phyloP scores from a whole-genome alignment of 805 yeast genomes.

The Saturnispora saitoi region DNA sequence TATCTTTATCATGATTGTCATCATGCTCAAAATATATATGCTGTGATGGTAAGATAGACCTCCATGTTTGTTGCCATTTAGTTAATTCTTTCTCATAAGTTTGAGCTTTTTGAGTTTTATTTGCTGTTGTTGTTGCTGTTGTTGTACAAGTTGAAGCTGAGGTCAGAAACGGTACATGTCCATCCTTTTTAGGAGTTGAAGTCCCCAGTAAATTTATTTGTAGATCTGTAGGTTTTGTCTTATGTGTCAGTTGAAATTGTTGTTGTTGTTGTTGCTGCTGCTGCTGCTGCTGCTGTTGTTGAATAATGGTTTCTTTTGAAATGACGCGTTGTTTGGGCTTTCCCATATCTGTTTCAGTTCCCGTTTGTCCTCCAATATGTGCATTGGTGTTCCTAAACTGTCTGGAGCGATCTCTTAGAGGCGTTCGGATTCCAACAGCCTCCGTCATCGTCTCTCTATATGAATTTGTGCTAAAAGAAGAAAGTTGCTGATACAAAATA shows the following conservation, averaged over 20 bases:
- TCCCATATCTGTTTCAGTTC: background rate
- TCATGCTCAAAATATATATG: slow-evolving; percentile 49
- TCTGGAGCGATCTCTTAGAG: slow-evolving; percentile 4
- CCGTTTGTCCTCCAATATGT: background rate
- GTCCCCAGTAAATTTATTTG: slow-evolving; percentile 10
- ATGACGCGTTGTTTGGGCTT: slow-evolving; percentile 6
- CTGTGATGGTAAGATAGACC: slow-evolving; percentile 45
- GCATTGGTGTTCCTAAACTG: background rate
- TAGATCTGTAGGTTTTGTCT: slow-evolving; percentile 6
- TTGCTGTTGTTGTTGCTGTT: slow-evolving; percentile 5
- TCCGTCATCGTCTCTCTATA: background rate
- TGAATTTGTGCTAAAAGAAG: background rate
- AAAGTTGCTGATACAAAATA: background rate
- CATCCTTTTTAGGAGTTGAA: slow-evolving; percentile 16
- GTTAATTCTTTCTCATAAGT: slow-evolving; percentile 31
- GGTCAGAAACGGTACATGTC: slow-evolving; percentile 11
- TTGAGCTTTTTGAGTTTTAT: slow-evolving; percentile 1
- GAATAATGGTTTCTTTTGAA: background rate
- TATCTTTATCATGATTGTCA: slow-evolving; percentile 30
- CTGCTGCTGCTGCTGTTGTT: slow-evolving; percentile 1
- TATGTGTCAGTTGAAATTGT: background rate
- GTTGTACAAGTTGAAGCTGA: background rate
- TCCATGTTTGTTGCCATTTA: slow-evolving; percentile 56
- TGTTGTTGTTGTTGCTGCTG: background rate
- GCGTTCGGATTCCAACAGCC: slow-evolving; percentile 3